phyloP scores from a whole-genome alignment of 164 flowering plant genomes.

The Berberis thunbergii region DNA sequence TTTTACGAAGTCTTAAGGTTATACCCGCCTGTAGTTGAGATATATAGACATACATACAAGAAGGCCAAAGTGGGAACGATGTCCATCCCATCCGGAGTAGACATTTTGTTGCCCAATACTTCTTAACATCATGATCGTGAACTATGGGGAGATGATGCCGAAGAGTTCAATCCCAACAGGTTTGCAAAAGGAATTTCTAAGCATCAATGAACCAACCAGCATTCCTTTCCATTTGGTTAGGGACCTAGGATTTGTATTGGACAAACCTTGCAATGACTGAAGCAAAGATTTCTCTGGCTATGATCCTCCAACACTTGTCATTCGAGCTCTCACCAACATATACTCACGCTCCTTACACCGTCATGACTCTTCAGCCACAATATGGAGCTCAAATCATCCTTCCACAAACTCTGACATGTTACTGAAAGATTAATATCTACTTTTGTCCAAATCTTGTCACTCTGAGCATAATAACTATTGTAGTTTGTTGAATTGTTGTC shows the following conservation, averaged over 20 bases:
- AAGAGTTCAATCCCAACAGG: constrained; percentile 44
- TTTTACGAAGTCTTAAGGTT: constrained; percentile 40
- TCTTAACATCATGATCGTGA: constrained; percentile 11
- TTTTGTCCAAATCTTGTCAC: too few relatives aligned
- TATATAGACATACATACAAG: constrained; percentile 17
- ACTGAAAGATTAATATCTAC: too few relatives aligned
- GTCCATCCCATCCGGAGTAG: constrained; percentile 26
- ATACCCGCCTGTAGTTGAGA: constrained; percentile 27
- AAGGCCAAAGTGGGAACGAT: constrained; percentile 22
- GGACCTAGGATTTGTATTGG: constrained; percentile 27
- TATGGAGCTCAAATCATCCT: constrained; percentile 29
- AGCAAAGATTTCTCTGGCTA: constrained; percentile 13
- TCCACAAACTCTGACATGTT: constrained; percentile 7
- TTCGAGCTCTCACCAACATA: constrained; percentile 29
- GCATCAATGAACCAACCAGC: constrained; percentile 28
- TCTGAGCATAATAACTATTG: too few relatives aligned
- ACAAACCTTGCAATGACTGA: constrained; percentile 14
- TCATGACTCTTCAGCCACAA: constrained; percentile 24
- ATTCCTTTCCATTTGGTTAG: constrained; percentile 26
- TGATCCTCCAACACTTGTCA: constrained; percentile 17
- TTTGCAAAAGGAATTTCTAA: constrained; percentile 41
- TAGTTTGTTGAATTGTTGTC: too few relatives aligned
- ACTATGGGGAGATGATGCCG: constrained; percentile 15
- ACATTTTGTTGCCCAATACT: constrained; percentile 26
- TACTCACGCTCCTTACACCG: constrained; percentile 24